Conservation (phyloP, 805 yeast genomes). For the Candida jianshihensis region DNA sequence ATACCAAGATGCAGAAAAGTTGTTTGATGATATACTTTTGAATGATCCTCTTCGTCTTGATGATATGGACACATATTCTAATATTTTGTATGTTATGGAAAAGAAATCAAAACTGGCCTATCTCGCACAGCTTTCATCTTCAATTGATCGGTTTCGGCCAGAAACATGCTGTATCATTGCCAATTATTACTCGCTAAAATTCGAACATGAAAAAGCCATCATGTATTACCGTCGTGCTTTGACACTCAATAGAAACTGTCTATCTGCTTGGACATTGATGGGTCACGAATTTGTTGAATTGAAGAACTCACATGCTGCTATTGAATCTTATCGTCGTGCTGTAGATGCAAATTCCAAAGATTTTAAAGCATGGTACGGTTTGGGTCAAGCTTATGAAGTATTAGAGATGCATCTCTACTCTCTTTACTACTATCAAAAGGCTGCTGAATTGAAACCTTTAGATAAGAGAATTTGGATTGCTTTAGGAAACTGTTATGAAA, state of each 20-base stretch:
- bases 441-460: conserved; percentile 78
- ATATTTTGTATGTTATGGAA: conserved; percentile 90
- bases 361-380: conserved; percentile 96
- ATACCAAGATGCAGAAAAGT: conserved; percentile 67
- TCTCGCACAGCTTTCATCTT: conserved; percentile 78
- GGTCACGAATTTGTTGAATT: conserved; percentile 98
- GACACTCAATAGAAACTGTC: conserved; percentile 67
- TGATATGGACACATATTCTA: conserved; percentile 90
- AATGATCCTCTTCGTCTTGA: conserved; percentile 83
- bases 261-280: conserved; percentile 96
- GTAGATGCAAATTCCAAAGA: conserved; percentile 85
- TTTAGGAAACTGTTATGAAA: conserved; percentile 81
- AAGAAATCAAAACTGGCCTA: conserved; percentile 77
- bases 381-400: conserved; percentile 97
- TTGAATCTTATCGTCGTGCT: conserved; percentile 89
- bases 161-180: conserved; percentile 95
- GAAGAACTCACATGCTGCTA: conserved; percentile 95
- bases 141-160: conserved; percentile 80
- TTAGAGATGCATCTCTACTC: conserved; percentile 92
- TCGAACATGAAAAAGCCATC: conserved; percentile 93
- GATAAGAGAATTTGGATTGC: conserved; percentile 98
- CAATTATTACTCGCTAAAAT: conserved; percentile 83
- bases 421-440: conserved; percentile 84
- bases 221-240: conserved; percentile 88
- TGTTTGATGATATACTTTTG: conserved; percentile 68